Evolutionary conservation across 352 stramenopile species (phyloP).

Genomic region (Salisapilia sapeloensis): DNA sequence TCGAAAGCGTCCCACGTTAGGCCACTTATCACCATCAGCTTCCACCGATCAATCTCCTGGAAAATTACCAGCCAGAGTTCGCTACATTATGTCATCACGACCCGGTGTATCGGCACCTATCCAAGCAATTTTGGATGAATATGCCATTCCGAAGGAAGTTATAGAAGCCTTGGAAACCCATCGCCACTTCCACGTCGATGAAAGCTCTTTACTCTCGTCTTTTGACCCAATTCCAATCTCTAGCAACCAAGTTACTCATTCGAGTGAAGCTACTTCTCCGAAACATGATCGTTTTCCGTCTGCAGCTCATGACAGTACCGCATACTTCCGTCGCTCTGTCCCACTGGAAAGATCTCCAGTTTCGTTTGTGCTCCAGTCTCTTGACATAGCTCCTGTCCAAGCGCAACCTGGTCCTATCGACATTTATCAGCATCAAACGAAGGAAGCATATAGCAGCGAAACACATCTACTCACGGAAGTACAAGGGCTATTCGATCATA

Average conservation of each 20-base stretch:
- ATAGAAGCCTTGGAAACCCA: conserved; percentile 41
- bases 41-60: background rate
- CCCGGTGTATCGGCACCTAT: conserved; percentile 29
- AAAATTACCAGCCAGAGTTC: conserved; percentile 21
- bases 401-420: conserved; percentile 30
- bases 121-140: conserved; percentile 51
- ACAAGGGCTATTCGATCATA: conserved; percentile 41
- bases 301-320: background rate
- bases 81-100: conserved; percentile 56
- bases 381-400: conserved; percentile 24
- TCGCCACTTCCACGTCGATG: conserved; percentile 42
- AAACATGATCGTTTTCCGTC: conserved; percentile 3
- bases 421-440: conserved; percentile 35
- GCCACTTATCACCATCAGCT: background rate
- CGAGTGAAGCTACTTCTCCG: conserved; percentile 2
- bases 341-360: conserved; percentile 42
- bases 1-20: conserved; percentile 20
- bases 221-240: conserved; percentile 19
- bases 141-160: conserved; percentile 50
- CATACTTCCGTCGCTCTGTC: conserved; percentile 38
- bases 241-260: background rate
- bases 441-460: conserved; percentile 22
- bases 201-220: conserved; percentile 32
- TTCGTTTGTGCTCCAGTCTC: conserved; percentile 46
- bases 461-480: conserved; percentile 45